A percentile compares a stretch with the other conserved stretches of the same genome.
These are phyloP conservation scores for Talaromyces islandicus DNA, from an alignment of 2,329 filamentous ascomycete species.

Conservation along the genomic window DNA sequence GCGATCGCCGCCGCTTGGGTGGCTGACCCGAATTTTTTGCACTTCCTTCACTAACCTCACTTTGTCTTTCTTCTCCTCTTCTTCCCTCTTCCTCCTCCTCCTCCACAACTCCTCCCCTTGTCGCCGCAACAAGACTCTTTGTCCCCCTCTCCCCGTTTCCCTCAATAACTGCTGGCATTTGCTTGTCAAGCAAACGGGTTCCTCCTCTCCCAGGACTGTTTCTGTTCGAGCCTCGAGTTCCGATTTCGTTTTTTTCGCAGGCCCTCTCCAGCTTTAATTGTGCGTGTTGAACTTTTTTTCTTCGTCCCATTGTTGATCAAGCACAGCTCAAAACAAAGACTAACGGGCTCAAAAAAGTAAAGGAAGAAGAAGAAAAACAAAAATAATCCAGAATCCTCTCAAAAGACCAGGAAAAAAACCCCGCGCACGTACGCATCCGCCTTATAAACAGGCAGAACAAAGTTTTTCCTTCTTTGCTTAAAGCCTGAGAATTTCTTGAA, in stretches of 20 bases:
- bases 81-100: slow-evolving; percentile 19
- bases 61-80: slow-evolving; percentile 11
- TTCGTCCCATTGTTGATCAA: not conserved
- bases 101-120: slow-evolving; percentile 19
- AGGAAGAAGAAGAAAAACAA: not conserved
- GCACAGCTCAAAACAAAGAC: not conserved
- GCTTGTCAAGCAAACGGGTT: slow-evolving; percentile 44
- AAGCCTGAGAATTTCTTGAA: not conserved
- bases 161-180: slow-evolving; percentile 41
- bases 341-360: not conserved
- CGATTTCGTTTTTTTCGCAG: not conserved
- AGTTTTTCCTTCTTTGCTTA: not conserved
- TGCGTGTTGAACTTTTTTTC: not conserved
- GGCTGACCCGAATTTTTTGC: slow-evolving; percentile 15
- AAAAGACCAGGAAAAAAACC: not conserved
- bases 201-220: slow-evolving; percentile 17
- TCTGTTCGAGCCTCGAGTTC: slow-evolving; percentile 19
- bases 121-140: slow-evolving; percentile 16
- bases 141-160: not conserved
- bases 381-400: not conserved
- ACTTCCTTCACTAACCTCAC: slow-evolving; percentile 11
- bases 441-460: not conserved
- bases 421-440: not conserved
- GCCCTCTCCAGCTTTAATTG: not conserved
- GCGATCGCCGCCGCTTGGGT: slow-evolving; percentile 11